Evolutionary conservation across 805 yeast genomes (phyloP).

Genomic region (Saturnispora dispora): DNA sequence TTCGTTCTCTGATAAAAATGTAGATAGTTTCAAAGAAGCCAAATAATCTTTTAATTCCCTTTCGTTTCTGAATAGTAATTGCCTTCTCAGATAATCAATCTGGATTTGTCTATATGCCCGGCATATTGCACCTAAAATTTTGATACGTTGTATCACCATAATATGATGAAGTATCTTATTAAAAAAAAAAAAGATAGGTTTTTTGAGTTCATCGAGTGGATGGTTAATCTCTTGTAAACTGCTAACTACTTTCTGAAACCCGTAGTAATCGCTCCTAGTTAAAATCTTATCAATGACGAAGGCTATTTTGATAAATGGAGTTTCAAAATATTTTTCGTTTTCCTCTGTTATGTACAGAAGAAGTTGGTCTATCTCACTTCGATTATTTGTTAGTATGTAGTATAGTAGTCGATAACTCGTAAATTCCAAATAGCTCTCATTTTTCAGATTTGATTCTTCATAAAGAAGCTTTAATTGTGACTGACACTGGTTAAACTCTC

Average conservation of each 20-base stretch:
- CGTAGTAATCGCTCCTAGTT: conserved; percentile 40
- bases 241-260: not conserved
- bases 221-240: not conserved
- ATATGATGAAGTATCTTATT: conserved; percentile 29
- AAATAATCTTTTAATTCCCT: conserved; percentile 37
- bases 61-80: conserved; percentile 24
- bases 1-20: conserved; percentile 19
- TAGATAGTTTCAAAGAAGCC: conserved; percentile 29
- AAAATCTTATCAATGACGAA: conserved; percentile 29
- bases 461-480: conserved; percentile 65
- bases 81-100: conserved; percentile 14
- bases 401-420: conserved; percentile 66
- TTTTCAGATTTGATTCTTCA: conserved; percentile 24
- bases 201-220: conserved; percentile 2
- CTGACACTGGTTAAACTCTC: conserved; percentile 94
- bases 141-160: conserved; percentile 47
- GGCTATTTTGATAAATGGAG: conserved; percentile 26
- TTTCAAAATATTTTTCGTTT: conserved; percentile 4
- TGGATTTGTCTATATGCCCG: conserved; percentile 45
- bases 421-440: conserved; percentile 48
- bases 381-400: conserved; percentile 62
- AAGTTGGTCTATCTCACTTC: conserved; percentile 42
- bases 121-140: conserved; percentile 46
- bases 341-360: conserved; percentile 19
- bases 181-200: conserved; percentile 5